Conservation (phyloP, 306 rosid genomes). For the Rubus parviflorus region DNA sequence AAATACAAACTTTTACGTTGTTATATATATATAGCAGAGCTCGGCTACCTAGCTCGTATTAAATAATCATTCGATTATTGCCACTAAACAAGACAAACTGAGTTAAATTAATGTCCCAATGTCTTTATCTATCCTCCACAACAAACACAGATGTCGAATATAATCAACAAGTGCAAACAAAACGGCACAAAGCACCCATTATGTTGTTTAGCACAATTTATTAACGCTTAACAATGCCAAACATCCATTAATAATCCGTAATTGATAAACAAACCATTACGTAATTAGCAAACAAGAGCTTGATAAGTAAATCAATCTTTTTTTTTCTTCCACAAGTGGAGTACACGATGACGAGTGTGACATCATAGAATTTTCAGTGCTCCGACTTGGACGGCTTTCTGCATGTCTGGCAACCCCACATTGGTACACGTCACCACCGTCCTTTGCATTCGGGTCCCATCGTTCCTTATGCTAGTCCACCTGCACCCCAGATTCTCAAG, state of each 20-base stretch:
- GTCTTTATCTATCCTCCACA: background rate
- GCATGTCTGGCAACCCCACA: conserved; percentile 47
- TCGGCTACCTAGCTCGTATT: too few relatives aligned
- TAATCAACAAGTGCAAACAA: background rate
- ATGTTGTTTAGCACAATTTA: background rate
- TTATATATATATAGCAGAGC: too few relatives aligned
- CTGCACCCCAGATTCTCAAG: conserved; percentile 27
- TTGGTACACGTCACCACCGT: conserved; percentile 52
- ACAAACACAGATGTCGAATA: too few relatives aligned
- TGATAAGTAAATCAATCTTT: background rate
- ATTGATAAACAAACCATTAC: background rate
- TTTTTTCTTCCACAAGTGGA: background rate
- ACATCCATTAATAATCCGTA: background rate
- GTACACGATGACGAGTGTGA: background rate
- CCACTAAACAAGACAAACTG: background rate
- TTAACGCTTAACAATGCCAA: background rate
- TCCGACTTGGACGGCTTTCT: conserved; percentile 17
- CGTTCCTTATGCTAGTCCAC: conserved; percentile 54
- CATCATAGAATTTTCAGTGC: conserved; percentile 5
- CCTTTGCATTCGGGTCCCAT: conserved; percentile 27
- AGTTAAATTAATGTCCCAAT: background rate
- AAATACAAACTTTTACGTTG: too few relatives aligned
- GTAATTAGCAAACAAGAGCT: background rate
- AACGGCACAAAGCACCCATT: background rate
- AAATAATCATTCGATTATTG: too few relatives aligned